Evolutionary conservation across 2,329 filamentous ascomycete genomes (phyloP), one percentile per base, ranked within the genome.

Genomic region (Pyrenophora seminiperda): DNA sequence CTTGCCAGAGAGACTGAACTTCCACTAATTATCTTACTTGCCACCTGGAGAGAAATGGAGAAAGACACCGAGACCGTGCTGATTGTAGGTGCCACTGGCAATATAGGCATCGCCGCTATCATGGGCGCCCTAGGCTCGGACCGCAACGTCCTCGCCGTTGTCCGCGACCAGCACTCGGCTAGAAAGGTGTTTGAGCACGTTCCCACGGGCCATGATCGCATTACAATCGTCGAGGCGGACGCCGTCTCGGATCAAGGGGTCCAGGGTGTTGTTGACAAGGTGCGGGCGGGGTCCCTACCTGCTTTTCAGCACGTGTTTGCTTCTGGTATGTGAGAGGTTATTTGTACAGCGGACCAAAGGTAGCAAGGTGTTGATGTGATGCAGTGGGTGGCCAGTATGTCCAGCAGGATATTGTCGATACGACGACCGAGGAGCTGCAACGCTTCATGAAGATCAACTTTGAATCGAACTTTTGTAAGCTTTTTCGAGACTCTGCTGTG

Each of bases 261-360:
- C 3, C 17, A 53, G 38, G 33, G 32, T 1, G 44, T 53, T n/a
- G 44, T 56, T 11, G 40, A 56, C 2, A 14, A 52, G 36, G 48
- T 53, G 5, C 33, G 43, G 19, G 41, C 29, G 14, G 49, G 49
- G 14, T 18, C 29, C 11, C 24, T 56, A 1, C 53, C 53, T 13
- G 32, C 43, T 9, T 56, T 56, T 15, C 53, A 56, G 27, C 53
- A 56, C 41, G 53, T 56, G 3, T 55, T 29, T 18, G 15, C 47
- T 37, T 36, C 27, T 10, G 48, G 52, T 55, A 29, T 24, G 45
- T 49, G 10, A n/a, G 14, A 6, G 11, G 5, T 30, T 30, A 6
- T 30, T 30, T 30, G 27, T 34, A 24, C 34, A 44, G 32, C n/a
- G 15, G 19, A 31, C 20, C 7, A 7, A 10, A n/a, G 18, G 22